Evolutionary conservation across 2,329 filamentous ascomycete genomes (phyloP).

Genomic region (Dothideomycetidae sp.): DNA sequence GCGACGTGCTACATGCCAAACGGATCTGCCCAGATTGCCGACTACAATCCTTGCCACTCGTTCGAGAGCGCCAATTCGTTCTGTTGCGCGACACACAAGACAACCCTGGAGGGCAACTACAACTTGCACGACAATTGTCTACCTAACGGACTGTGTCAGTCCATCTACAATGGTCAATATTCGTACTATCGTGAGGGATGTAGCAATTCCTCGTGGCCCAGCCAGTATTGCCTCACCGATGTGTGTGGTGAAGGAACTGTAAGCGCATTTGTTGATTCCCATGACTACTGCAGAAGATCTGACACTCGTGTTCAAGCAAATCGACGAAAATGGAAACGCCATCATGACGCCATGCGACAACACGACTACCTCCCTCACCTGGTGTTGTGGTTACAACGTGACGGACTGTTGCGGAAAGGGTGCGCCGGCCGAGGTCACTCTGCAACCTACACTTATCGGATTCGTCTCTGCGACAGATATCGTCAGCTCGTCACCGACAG

Average conservation of each 20-base stretch:
- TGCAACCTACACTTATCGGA: neutral
- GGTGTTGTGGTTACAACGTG: neutral
- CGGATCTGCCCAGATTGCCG: neutral
- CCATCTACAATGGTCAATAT: neutral
- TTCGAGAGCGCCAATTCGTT: neutral
- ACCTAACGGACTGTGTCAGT: neutral
- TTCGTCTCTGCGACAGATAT: neutral
- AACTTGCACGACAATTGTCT: neutral
- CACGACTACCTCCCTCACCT: neutral
- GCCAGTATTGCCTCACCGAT: neutral
- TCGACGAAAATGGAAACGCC: neutral
- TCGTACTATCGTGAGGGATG: neutral
- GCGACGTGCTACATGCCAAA: neutral
- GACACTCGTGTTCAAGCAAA: neutral
- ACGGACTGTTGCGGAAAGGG: neutral
- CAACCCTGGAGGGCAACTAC: neutral
- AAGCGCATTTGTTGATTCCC: neutral
- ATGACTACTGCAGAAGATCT: neutral
- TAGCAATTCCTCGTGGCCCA: neutral
- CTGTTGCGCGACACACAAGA: neutral
- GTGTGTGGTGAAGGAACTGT: neutral
- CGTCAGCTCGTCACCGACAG: neutral
- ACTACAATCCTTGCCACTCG: neutral
- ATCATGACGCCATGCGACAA: neutral
- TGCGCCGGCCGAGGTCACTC: neutral